Conservation (phyloP, 495 filamentous ascomycete genomes). For the Alectoria sarmentosa region DNA sequence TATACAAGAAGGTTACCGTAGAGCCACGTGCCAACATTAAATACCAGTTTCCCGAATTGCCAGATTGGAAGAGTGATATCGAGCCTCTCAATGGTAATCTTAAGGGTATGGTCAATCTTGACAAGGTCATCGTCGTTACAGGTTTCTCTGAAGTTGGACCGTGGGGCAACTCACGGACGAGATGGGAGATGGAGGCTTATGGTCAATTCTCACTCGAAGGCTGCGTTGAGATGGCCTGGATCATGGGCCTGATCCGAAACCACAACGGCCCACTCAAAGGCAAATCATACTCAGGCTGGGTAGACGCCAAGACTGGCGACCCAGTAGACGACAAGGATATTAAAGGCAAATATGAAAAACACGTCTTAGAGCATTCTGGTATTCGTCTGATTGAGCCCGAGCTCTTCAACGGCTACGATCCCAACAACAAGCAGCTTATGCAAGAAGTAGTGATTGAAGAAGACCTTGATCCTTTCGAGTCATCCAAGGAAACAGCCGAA, state of each 20-base stretch:
- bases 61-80: slow-evolving; percentile 86
- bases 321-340: slow-evolving; percentile 98
- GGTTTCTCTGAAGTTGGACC: slow-evolving; percentile 95
- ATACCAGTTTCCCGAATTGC: slow-evolving; percentile 83
- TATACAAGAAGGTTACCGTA: slow-evolving; percentile 91
- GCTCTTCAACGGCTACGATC: slow-evolving; percentile 94
- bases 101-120: slow-evolving; percentile 96
- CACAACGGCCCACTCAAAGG: slow-evolving; percentile 98
- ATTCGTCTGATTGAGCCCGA: slow-evolving; percentile 98
- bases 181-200: slow-evolving; percentile 98
- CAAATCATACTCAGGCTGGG: slow-evolving; percentile 94
- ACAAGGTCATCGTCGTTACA: slow-evolving; percentile 95
- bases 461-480: slow-evolving; percentile 93
- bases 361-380: slow-evolving; percentile 92
- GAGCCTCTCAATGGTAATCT: slow-evolving; percentile 79
- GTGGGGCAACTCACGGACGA: slow-evolving; percentile 95
- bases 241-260: slow-evolving; percentile 99
- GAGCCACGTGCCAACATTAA: slow-evolving; percentile 97
- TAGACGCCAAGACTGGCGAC: slow-evolving; percentile 87
- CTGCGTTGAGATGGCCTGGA: slow-evolving; percentile 99
- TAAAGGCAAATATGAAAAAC: slow-evolving; percentile 92
- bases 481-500: slow-evolving; percentile 92
- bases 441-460: slow-evolving; percentile 97
- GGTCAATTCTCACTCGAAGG: slow-evolving; percentile 96
- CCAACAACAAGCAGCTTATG: slow-evolving; percentile 94